These are phyloP conservation scores for Jamesozyma spencerorum DNA, from an alignment of 805 yeast genomes.

Conservation along the genomic window DNA sequence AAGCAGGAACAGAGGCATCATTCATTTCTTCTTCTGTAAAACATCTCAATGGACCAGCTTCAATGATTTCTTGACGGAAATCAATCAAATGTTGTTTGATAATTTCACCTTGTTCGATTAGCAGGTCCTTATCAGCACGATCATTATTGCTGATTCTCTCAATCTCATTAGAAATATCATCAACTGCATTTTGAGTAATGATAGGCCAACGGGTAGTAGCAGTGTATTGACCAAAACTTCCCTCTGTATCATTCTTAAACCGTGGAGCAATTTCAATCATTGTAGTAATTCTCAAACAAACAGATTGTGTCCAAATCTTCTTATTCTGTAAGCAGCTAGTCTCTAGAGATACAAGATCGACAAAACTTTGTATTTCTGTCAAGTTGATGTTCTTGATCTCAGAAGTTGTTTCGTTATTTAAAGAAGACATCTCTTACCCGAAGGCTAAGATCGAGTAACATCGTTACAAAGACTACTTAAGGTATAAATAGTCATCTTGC, in stretches of 20 bases:
- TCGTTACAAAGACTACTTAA: too few species aligned
- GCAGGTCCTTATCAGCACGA: constrained; percentile 16
- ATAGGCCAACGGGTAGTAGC: constrained; percentile 81
- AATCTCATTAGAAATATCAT: constrained; percentile 43
- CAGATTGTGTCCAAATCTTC: too few species aligned
- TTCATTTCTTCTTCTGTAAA: constrained; percentile 35
- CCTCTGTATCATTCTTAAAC: constrained; percentile 57
- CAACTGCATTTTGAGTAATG: constrained; percentile 58
- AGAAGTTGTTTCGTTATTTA: too few species aligned
- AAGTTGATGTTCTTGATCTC: too few species aligned
- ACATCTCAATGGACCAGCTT: constrained; percentile 35
- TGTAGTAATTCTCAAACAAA: too few species aligned
- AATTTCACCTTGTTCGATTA: constrained; percentile 37
- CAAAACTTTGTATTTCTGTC: too few species aligned
- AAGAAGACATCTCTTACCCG: too few species aligned
- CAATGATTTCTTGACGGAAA: constrained; percentile 37
- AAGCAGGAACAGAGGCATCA: constrained; percentile 37
- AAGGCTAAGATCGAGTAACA: too few species aligned
- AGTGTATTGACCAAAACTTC: constrained; percentile 77
- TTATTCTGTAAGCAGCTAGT: too few species aligned
- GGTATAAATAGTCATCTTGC: too few species aligned
- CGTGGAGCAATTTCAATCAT: constrained; percentile 23
- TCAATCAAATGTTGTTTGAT: constrained; percentile 36
- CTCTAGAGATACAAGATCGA: too few species aligned
- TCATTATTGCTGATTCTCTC: constrained; percentile 7